These are phyloP conservation scores for Xylaria sp. DNA, from an alignment of 2,329 filamentous ascomycete genomes.

Conservation along the genomic window DNA sequence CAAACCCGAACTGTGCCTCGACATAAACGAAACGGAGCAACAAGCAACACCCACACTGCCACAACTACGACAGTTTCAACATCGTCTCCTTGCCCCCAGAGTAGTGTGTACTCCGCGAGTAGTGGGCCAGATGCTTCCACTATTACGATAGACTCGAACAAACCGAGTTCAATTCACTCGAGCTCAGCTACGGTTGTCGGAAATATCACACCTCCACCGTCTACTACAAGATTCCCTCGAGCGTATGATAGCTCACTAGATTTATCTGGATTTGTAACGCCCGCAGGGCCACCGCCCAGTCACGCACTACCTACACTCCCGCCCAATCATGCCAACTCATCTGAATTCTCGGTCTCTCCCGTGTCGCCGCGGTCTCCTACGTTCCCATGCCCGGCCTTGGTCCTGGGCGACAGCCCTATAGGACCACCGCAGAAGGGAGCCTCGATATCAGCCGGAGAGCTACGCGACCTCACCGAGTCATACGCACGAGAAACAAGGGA, in stretches of 20 bases:
- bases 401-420: conserved; percentile 22
- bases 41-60: conserved; percentile 30
- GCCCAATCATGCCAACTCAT: conserved; percentile 34
- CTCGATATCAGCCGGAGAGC: conserved; percentile 45
- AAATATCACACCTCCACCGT: conserved; percentile 44
- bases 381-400: conserved; percentile 37
- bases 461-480: conserved; percentile 49
- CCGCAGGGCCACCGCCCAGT: conserved; percentile 58
- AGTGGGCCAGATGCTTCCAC: conserved; percentile 33
- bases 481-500: conserved; percentile 48
- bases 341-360: conserved; percentile 36
- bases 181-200: conserved; percentile 32
- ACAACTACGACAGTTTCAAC: conserved; percentile 23
- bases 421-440: conserved; percentile 30
- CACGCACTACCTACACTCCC: conserved; percentile 55
- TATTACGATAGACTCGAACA: conserved; percentile 43
- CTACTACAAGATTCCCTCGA: conserved; percentile 52
- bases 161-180: conserved; percentile 41
- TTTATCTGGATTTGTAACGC: conserved; percentile 52
- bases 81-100: conserved; percentile 29
- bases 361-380: conserved; percentile 43
- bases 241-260: conserved; percentile 53
- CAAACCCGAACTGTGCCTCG: conserved; percentile 53
- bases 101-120: conserved; percentile 38
- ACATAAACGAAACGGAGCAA: conserved; percentile 46